Conservation (phyloP, 1,284 basidiomycete genomes). For the Puccinia triticina region DNA sequence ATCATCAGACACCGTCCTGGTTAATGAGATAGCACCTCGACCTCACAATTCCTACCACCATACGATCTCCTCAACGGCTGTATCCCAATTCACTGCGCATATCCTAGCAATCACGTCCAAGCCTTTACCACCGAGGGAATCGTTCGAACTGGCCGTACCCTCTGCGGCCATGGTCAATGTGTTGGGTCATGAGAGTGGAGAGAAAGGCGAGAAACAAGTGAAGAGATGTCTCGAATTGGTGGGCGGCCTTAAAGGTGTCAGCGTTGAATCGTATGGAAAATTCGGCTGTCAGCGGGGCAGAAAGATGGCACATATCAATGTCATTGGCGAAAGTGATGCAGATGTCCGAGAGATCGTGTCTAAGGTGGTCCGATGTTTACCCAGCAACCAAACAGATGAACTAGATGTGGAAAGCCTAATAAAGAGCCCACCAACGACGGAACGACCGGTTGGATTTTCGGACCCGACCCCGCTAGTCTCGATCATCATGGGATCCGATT, state of each 20-base stretch:
- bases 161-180: constrained; percentile 93
- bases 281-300: constrained; percentile 81
- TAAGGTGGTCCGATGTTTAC: constrained; percentile 66
- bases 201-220: constrained; percentile 66
- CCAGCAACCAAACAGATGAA: constrained; percentile 57
- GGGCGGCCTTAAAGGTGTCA: constrained; percentile 73
- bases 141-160: constrained; percentile 82
- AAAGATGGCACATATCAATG: constrained; percentile 97
- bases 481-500: constrained; percentile 98
- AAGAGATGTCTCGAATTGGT: constrained; percentile 67
- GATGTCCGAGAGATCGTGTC: constrained; percentile 73
- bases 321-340: constrained; percentile 82
- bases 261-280: constrained; percentile 92
- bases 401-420: neutral
- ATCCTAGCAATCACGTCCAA: constrained; percentile 90
- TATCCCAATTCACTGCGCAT: constrained; percentile 97
- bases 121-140: constrained; percentile 72
- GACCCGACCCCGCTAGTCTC: constrained; percentile 79
- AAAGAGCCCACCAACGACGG: neutral
- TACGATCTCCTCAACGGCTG: constrained; percentile 96
- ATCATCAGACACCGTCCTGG: constrained; percentile 71
- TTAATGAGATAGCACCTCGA: constrained; percentile 98
- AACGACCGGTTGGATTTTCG: constrained; percentile 59
- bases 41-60: constrained; percentile 99
- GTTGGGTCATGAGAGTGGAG: constrained; percentile 69